These are phyloP conservation scores for Tolypocladium tundrense DNA, from an alignment of 2,329 filamentous ascomycete genomes.

Conservation along the genomic window DNA sequence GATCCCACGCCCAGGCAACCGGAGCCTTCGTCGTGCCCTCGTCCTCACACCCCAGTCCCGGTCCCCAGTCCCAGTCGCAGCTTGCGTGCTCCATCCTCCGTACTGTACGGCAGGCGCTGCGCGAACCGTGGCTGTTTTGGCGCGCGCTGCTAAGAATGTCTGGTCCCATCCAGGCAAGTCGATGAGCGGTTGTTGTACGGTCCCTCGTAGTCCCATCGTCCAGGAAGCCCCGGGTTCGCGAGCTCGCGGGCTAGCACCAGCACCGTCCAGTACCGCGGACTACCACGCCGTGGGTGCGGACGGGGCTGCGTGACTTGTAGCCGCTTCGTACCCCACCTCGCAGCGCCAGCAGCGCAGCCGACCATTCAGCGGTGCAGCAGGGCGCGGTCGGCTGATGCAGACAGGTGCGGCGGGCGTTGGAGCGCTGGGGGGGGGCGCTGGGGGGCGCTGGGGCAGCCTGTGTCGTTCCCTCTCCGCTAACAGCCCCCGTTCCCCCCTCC, in stretches of 20 bases:
- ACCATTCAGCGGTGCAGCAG: conserved; percentile 1
- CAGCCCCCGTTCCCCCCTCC: not conserved
- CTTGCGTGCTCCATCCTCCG: not conserved
- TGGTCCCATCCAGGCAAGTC: not conserved
- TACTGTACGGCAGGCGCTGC: not conserved
- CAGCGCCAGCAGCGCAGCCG: not conserved
- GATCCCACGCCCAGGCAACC: not conserved
- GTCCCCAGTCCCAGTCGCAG: not conserved
- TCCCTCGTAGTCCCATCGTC: not conserved
- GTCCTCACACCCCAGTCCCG: not conserved
- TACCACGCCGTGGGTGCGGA: not conserved
- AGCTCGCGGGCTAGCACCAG: not conserved
- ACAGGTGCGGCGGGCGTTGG: not conserved
- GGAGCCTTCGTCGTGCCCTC: not conserved
- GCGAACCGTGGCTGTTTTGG: not conserved
- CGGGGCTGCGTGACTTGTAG: not conserved
- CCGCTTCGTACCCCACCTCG: not conserved
- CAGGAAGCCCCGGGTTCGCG: not conserved
- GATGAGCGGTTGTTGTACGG: not conserved
- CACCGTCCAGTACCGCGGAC: not conserved
- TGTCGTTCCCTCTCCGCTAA: not conserved
- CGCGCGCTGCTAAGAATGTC: not conserved
- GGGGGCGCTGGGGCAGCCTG: not conserved
- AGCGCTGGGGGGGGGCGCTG: not conserved
- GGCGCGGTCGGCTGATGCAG: not conserved